Evolutionary conservation across 495 filamentous ascomycete genomes (phyloP).

Genomic region (Gamarada debralockiae): DNA sequence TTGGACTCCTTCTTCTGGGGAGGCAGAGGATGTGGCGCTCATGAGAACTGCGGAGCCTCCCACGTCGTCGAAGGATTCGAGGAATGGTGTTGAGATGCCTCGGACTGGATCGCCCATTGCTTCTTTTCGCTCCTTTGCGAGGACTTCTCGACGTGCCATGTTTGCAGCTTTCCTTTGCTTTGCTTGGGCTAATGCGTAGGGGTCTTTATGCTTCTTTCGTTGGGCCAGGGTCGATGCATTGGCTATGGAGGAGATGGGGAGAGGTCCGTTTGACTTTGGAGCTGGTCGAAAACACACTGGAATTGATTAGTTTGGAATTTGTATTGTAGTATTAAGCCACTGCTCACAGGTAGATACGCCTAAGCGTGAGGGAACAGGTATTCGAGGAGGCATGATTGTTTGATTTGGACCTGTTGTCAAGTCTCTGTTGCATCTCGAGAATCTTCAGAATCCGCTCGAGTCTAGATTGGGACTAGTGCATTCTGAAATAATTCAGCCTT

Average conservation of each 20-base stretch:
- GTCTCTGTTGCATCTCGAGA: neutral
- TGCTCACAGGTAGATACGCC: slow-evolving; percentile 58
- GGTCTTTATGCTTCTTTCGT: slow-evolving; percentile 48
- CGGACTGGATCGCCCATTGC: slow-evolving; percentile 72
- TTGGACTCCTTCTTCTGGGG: slow-evolving; percentile 22
- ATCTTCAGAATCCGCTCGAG: neutral
- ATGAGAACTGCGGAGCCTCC: slow-evolving; percentile 23
- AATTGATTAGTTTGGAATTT: slow-evolving; percentile 11
- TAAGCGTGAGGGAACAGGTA: slow-evolving; percentile 59
- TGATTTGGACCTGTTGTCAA: slow-evolving; percentile 1
- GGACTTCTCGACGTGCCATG: slow-evolving; percentile 62
- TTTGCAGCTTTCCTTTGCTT: slow-evolving; percentile 78
- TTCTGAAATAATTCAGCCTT: slow-evolving; percentile 12
- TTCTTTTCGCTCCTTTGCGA: slow-evolving; percentile 56
- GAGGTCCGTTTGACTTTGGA: slow-evolving; percentile 16
- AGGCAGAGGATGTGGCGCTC: slow-evolving; percentile 33
- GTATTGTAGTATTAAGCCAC: neutral
- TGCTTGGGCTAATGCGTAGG: slow-evolving; percentile 66
- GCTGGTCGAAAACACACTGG: slow-evolving; percentile 46
- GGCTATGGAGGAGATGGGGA: slow-evolving; percentile 19
- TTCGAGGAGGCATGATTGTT: slow-evolving; percentile 68
- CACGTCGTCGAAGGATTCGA: slow-evolving; percentile 71
- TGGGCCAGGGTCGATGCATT: slow-evolving; percentile 19
- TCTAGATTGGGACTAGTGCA: neutral
- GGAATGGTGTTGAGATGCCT: slow-evolving; percentile 74